Evolutionary conservation across 768 basidiomycete genomes (phyloP), one percentile per base, ranked within the genome.

Genomic region (Kwoniella sp.): DNA sequence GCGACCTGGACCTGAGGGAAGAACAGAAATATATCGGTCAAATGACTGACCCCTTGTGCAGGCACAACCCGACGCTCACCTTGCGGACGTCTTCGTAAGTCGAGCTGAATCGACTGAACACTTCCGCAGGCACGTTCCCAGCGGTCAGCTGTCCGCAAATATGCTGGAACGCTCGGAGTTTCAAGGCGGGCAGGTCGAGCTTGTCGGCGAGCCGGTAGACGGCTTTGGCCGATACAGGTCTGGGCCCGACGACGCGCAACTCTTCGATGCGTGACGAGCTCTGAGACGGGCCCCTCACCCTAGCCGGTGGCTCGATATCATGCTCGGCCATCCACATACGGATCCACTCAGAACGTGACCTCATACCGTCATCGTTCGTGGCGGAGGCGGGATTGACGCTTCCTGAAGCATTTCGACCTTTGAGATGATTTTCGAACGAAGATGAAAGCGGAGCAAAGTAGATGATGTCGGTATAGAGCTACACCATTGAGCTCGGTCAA

Each of bases 381-480:
- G 42, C 11, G 31, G n/a, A 20, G 54, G 49, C 3, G 37, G 54
- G 19, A 53, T 23, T 12, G 54, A n/a, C n/a, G n/a, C n/a, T n/a
- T n/a, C n/a, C n/a, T n/a, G n/a, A n/a, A n/a, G n/a, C n/a, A n/a
- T n/a, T n/a, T n/a, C n/a, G n/a, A n/a, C n/a, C n/a, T n/a, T n/a
- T n/a, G n/a, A n/a, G n/a, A n/a, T 48, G 32, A 85, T 27, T 82
- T 80, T 5, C 57, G 49, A 73, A 69, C 10, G 66, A 68, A 2
- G 89, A 91, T 0, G 87, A 82, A 15, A 91, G 76, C 0, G 89
- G 89, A 0, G 89, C 87, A 59, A 91, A 91, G 25, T 84, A 79
- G 57, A 91, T 86, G 23, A 79, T 80, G 63, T 89, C 87, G 14
- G 89, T 91, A 69, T 91, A 92, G 22, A 91, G 76, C 88, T 89